Evolutionary conservation across 306 rosid genomes (phyloP).

Genomic region (Rosa rugosa): DNA sequence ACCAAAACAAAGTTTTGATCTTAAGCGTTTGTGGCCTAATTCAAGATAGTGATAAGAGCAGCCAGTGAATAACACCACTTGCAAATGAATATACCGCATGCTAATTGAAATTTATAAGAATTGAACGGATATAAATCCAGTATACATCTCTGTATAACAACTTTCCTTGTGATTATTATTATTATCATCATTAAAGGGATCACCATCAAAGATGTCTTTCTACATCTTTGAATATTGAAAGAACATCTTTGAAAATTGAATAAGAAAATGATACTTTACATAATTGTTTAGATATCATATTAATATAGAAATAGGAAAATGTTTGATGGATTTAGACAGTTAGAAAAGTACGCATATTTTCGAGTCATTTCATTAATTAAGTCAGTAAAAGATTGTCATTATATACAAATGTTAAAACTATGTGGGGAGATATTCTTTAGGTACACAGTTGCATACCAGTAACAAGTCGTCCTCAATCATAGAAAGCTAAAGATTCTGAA

Average conservation of each 20-base stretch:
- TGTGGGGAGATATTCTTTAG: not conserved
- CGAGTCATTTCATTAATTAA: not conserved
- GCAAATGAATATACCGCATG: not conserved
- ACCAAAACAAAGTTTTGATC: not conserved
- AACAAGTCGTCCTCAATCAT: slow-evolving; percentile 17
- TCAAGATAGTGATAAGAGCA: slow-evolving; percentile 7
- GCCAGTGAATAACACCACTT: not conserved
- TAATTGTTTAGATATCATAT: not conserved
- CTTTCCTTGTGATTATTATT: not conserved
- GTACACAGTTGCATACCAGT: not conserved
- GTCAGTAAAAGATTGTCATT: not conserved
- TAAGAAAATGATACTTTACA: not conserved
- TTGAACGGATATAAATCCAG: not conserved
- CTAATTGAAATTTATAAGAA: not conserved
- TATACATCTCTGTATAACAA: not conserved
- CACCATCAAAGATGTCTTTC: not conserved
- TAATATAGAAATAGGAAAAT: not conserved
- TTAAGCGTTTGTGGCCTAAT: slow-evolving; percentile 1
- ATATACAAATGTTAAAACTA: too few species aligned
- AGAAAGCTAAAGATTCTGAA: not conserved
- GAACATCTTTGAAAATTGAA: not conserved
- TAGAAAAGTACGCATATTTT: not conserved
- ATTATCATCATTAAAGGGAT: not conserved
- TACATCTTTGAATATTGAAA: not conserved
- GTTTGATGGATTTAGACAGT: not conserved